These are phyloP conservation scores for Sclerotinia borealis DNA, from an alignment of 2,329 filamentous ascomycete species.

Conservation along the genomic window DNA sequence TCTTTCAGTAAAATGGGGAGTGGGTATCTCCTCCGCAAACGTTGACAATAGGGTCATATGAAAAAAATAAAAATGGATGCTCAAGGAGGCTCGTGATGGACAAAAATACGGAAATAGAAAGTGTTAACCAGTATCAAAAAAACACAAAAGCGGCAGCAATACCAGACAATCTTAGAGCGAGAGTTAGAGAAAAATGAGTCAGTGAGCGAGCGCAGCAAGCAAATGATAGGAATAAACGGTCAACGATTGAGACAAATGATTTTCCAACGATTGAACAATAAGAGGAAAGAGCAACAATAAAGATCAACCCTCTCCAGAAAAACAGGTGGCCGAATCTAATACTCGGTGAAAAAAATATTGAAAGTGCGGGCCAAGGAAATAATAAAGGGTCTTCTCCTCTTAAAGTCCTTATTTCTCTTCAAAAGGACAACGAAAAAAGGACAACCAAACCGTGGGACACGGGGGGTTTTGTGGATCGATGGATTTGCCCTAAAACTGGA, in stretches of 20 bases:
- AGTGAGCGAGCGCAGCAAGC: slow-evolving; percentile 8
- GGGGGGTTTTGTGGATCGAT: slow-evolving; percentile 6
- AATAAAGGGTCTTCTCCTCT: background rate
- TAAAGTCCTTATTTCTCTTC: slow-evolving; percentile 2
- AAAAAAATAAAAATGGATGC: slow-evolving; percentile 7
- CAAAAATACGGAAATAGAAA: slow-evolving; percentile 2
- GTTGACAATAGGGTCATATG: slow-evolving; percentile 2
- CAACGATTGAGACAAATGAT: background rate
- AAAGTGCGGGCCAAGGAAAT: slow-evolving; percentile 3
- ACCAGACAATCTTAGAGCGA: background rate
- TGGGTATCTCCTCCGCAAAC: slow-evolving; percentile 6
- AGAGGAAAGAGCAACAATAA: background rate
- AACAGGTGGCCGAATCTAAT: background rate
- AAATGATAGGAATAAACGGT: slow-evolving; percentile 4
- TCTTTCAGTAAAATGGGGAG: background rate
- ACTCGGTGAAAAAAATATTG: slow-evolving; percentile 5
- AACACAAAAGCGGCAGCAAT: slow-evolving; percentile 2
- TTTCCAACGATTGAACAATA: background rate
- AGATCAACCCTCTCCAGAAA: slow-evolving; percentile 3
- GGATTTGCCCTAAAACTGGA: slow-evolving; percentile 7
- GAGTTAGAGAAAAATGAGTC: background rate
- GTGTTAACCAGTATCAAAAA: slow-evolving; percentile 2
- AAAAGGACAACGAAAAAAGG: background rate
- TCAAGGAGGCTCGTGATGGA: slow-evolving; percentile 1
- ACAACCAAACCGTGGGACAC: slow-evolving; percentile 1